Conservation (phyloP, 2,329 filamentous ascomycete genomes). For the Elsinoe ampelina region DNA sequence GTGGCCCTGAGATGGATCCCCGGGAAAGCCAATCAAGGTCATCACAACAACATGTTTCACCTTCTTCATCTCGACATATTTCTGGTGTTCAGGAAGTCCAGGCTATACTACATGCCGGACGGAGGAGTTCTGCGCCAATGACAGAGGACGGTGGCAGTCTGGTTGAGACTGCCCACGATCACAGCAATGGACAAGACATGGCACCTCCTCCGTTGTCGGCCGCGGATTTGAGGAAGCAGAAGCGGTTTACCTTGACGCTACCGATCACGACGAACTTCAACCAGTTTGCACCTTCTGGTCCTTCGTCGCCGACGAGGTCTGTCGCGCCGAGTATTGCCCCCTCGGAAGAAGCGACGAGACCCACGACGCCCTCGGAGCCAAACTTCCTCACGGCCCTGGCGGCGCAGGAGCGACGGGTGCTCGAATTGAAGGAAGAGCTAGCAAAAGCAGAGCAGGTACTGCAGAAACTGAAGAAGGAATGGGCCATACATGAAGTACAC, state of each 20-base stretch:
- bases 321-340: conserved; percentile 17
- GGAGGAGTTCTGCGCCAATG: background rate
- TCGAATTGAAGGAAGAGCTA: conserved; percentile 89
- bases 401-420: conserved; percentile 78
- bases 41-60: conserved; percentile 13
- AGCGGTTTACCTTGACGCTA: conserved; percentile 41
- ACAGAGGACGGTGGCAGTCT: background rate
- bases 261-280: conserved; percentile 34
- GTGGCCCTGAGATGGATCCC: conserved; percentile 2
- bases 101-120: conserved; percentile 5
- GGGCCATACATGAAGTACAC: conserved; percentile 65
- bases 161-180: background rate
- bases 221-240: conserved; percentile 20
- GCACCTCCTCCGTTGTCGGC: background rate
- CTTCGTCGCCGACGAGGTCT: conserved; percentile 27
- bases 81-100: background rate
- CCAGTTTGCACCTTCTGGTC: conserved; percentile 24
- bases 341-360: conserved; percentile 41
- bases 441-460: conserved; percentile 70
- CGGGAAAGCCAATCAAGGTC: conserved; percentile 3
- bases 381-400: conserved; percentile 81
- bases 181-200: background rate
- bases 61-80: background rate
- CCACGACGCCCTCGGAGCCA: conserved; percentile 26
- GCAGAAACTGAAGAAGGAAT: conserved; percentile 69